Percentiles rank a stretch among this genome's conserved stretches.
These are phyloP conservation scores for Boletus subluridellus DNA, from an alignment of 1,284 basidiomycete species.

Conservation along the genomic window DNA sequence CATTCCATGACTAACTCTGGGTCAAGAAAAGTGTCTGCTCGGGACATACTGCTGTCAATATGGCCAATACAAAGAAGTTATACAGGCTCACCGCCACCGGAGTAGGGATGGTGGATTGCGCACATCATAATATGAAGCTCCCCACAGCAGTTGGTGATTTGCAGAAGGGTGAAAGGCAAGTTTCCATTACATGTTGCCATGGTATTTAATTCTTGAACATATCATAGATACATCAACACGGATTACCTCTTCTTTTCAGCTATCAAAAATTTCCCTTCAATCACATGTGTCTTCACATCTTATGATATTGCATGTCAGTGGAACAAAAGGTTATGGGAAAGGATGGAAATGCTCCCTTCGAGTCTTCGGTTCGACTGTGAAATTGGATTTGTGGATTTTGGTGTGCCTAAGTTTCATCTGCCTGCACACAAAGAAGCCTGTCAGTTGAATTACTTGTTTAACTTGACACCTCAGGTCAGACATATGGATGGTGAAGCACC, in stretches of 20 bases:
- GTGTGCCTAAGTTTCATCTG: conserved; percentile 8
- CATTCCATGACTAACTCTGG: neutral
- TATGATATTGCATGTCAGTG: neutral
- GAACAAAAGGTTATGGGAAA: neutral
- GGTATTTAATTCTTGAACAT: neutral
- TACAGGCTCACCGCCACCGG: conserved; percentile 12
- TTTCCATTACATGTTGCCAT: too few relatives aligned
- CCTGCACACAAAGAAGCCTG: conserved; percentile 1
- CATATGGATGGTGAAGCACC: neutral
- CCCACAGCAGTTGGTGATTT: conserved; percentile 22
- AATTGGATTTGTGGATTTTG: neutral
- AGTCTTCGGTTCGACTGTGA: neutral
- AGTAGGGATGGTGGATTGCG: conserved; percentile 20
- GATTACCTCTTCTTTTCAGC: neutral
- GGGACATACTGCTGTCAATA: conserved; percentile 1
- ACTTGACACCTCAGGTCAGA: neutral
- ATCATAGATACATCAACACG: neutral
- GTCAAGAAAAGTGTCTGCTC: conserved; percentile 1
- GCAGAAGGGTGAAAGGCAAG: conserved; percentile 8
- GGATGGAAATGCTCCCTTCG: conserved; percentile 5
- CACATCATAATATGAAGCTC: conserved; percentile 22
- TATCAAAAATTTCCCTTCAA: neutral
- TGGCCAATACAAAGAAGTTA: neutral
- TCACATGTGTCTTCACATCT: neutral
- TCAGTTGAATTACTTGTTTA: neutral